A percentile compares a stretch with the other conserved stretches of the same genome.
Evolutionary conservation across 148 eudicot genomes (phyloP).

Genomic region (Nepenthes mirabilis): DNA sequence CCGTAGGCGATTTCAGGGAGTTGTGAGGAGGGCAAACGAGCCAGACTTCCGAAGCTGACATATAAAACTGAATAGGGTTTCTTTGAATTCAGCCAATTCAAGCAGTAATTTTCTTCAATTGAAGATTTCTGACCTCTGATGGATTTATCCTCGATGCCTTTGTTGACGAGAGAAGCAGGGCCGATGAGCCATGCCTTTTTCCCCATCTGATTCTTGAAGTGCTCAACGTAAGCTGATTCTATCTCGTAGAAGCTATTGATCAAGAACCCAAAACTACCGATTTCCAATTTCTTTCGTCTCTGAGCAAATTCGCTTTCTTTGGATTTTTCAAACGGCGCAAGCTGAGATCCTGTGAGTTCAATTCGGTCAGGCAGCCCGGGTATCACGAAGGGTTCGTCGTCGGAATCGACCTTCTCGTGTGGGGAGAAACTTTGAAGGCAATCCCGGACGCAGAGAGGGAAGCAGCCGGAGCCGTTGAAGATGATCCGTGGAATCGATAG

Average conservation of each 20-base stretch:
- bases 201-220: constrained; percentile 2
- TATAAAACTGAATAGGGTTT: constrained; percentile 8
- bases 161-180: constrained; percentile 5
- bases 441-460: constrained; percentile 2
- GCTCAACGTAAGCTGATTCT: constrained; percentile 10
- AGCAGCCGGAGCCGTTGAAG: constrained; percentile 10
- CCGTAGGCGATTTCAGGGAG: constrained; percentile 8
- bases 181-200: constrained; percentile 4
- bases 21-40: constrained; percentile 1
- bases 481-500: constrained; percentile 5
- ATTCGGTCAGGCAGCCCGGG: constrained; percentile 1
- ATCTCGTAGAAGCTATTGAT: constrained; percentile 13
- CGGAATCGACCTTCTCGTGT: constrained; percentile 7
- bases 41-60: constrained; percentile 12
- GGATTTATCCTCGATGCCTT: constrained; percentile 2
- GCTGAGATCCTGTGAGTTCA: constrained; percentile 2
- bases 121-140: constrained; percentile 9
- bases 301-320: neutral
- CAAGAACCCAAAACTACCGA: constrained; percentile 2
- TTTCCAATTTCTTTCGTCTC: neutral
- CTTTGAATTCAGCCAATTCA: constrained; percentile 11
- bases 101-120: constrained; percentile 8
- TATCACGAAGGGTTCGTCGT: constrained; percentile 3
- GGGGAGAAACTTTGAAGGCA: neutral
- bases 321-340: neutral